phyloP scores from a whole-genome alignment of 805 yeast genomes.

The Pichia pseudocactophila region DNA sequence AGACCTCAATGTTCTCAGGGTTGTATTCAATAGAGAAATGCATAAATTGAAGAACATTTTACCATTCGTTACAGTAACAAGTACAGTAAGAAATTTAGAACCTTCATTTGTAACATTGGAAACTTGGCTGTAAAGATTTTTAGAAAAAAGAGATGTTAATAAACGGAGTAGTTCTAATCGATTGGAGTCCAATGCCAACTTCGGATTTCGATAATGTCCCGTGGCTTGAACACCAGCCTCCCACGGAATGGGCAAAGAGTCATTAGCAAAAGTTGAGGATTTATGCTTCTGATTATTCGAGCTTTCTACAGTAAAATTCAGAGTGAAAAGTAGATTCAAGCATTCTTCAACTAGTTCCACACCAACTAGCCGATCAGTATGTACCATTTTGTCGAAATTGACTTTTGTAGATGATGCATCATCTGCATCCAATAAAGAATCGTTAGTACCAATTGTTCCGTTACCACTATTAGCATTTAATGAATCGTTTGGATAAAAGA shows the following conservation, averaged over 20 bases:
- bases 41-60: constrained; percentile 41
- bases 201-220: constrained; percentile 23
- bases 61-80: constrained; percentile 43
- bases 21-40: constrained; percentile 61
- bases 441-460: background rate
- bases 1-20: constrained; percentile 40
- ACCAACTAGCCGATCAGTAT: constrained; percentile 28
- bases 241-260: constrained; percentile 48
- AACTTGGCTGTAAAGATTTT: constrained; percentile 44
- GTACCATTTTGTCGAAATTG: background rate
- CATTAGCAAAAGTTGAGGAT: constrained; percentile 14
- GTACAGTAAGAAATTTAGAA: constrained; percentile 49
- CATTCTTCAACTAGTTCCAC: constrained; percentile 30
- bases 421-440: background rate
- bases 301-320: constrained; percentile 44
- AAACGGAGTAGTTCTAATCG: constrained; percentile 61
- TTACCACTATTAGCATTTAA: background rate
- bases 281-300: constrained; percentile 2
- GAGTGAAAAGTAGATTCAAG: constrained; percentile 43
- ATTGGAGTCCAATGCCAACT: constrained; percentile 45
- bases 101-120: constrained; percentile 40
- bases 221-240: constrained; percentile 66
- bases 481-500: constrained; percentile 1
- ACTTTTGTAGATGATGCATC: background rate
- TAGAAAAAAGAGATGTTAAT: constrained; percentile 52